Percentiles rank a stretch among this genome's conserved stretches.
These are phyloP conservation scores for Pseudoscleropodium purum DNA, from an alignment of 225 moss, liverwort and hornwort species.

Conservation along the genomic window DNA sequence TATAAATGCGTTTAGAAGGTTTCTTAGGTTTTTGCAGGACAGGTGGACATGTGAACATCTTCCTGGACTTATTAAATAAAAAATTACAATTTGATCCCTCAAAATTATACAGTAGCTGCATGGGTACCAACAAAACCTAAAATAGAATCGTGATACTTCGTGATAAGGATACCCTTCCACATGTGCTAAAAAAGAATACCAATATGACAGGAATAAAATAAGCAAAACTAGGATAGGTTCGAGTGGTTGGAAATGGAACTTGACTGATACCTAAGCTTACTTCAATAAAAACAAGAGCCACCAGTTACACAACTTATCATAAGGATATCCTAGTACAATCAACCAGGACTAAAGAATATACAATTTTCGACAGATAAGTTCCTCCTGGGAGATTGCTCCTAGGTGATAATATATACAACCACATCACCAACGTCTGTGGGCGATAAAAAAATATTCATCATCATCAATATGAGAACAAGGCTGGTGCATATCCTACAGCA, in stretches of 20 bases:
- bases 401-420: constrained; percentile 3
- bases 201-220: neutral
- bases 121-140: neutral
- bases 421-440: constrained; percentile 16
- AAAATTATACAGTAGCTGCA: neutral
- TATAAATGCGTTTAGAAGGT: no score
- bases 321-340: neutral
- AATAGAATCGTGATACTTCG: neutral
- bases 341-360: neutral
- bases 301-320: neutral
- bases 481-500: constrained; percentile 1
- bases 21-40: neutral
- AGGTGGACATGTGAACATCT: neutral
- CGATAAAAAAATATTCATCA: neutral
- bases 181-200: neutral
- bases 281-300: neutral
- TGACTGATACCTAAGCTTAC: neutral
- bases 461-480: constrained; percentile 9
- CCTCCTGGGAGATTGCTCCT: neutral
- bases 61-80: neutral
- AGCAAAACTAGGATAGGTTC: neutral
- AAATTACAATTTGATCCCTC: neutral
- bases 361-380: neutral
- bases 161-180: neutral
- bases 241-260: neutral